A percentile compares a stretch with the other conserved stretches of the same genome.
These are phyloP conservation scores for Cryptosporidium bovis DNA, from an alignment of 169 alveolate species.

Conservation along the genomic window DNA sequence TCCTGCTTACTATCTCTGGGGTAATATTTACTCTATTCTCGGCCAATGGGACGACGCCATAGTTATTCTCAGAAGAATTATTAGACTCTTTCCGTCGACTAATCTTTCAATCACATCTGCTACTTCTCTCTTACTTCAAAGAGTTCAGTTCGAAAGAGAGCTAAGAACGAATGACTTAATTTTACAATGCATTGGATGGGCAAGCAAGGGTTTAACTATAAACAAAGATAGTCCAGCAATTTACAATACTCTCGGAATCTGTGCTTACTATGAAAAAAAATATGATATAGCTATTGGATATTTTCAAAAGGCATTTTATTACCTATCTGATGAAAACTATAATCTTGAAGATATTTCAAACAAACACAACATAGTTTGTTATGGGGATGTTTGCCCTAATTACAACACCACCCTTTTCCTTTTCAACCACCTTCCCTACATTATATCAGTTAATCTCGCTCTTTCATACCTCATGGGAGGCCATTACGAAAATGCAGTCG, in stretches of 20 bases:
- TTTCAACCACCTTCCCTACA: constrained; percentile 41
- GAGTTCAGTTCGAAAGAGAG: constrained; percentile 54
- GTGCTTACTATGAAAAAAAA: constrained; percentile 58
- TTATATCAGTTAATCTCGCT: constrained; percentile 43
- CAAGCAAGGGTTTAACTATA: constrained; percentile 34
- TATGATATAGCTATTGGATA: constrained; percentile 68
- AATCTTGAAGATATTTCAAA: neutral
- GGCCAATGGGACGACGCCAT: constrained; percentile 74
- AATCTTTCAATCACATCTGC: constrained; percentile 48
- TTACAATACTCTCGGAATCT: constrained; percentile 44
- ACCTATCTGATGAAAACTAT: neutral
- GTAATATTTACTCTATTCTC: constrained; percentile 33
- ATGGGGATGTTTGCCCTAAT: neutral
- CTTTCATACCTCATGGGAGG: constrained; percentile 64
- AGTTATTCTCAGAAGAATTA: constrained; percentile 54
- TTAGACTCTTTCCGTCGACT: constrained; percentile 44
- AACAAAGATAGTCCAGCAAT: constrained; percentile 40
- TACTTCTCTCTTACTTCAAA: constrained; percentile 44
- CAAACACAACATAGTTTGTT: neutral
- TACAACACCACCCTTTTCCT: constrained; percentile 46
- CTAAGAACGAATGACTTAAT: constrained; percentile 19
- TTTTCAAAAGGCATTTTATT: constrained; percentile 50
- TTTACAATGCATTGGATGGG: constrained; percentile 58
- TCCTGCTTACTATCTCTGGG: constrained; percentile 67
- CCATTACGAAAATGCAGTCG: constrained; percentile 51